Conservation (phyloP, 176 grass and related monocot species). For the Oropetium thomaeum region DNA sequence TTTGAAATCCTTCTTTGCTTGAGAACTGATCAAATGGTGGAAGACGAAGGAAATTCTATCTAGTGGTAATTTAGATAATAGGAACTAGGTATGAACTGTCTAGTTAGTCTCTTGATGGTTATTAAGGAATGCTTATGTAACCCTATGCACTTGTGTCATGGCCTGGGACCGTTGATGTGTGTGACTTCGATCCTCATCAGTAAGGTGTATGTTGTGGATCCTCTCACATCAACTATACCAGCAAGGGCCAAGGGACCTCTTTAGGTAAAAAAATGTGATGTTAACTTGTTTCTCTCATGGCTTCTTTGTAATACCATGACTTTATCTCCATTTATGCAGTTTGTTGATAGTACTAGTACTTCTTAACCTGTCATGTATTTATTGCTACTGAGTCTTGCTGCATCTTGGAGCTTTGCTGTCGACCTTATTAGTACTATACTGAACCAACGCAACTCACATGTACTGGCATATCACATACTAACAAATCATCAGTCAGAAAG, state of each 20-base stretch:
- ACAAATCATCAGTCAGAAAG: slow-evolving; percentile 7
- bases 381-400: not conserved
- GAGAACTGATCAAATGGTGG: slow-evolving; percentile 9
- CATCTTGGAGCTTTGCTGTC: slow-evolving; percentile 12
- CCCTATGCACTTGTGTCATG: not conserved
- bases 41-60: slow-evolving; percentile 20
- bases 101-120: slow-evolving; percentile 30
- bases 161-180: slow-evolving; percentile 53
- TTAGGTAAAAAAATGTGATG: not conserved
- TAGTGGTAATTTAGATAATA: slow-evolving; percentile 22
- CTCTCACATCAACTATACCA: slow-evolving; percentile 40
- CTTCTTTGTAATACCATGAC: slow-evolving; percentile 7
- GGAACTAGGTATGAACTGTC: slow-evolving; percentile 5
- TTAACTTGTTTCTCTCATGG: not conserved
- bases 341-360: not conserved
- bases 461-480: not conserved
- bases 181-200: slow-evolving; percentile 54
- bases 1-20: slow-evolving; percentile 33
- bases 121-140: slow-evolving; percentile 29
- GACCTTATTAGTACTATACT: no score
- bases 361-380: not conserved
- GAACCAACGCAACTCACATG: no score
- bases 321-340: slow-evolving; percentile 13
- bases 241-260: not conserved
- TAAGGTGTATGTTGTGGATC: slow-evolving; percentile 50